phyloP scores from a whole-genome alignment of 257 asterid species.

The Osmanthus fragrans region DNA sequence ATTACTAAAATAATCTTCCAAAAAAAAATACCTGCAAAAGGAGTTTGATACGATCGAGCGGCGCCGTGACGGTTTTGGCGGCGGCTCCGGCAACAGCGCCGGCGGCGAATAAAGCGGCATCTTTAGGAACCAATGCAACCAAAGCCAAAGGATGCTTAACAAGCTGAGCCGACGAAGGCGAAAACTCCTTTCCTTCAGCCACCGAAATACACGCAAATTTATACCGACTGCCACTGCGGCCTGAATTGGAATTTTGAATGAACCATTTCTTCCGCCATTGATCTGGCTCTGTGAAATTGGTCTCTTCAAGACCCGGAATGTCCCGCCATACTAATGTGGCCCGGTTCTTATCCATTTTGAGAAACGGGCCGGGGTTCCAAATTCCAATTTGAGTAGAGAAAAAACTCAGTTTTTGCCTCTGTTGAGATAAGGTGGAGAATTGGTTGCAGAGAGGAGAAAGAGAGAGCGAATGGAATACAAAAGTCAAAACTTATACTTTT shows the following conservation, averaged over 20 bases:
- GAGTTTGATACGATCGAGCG: constrained; percentile 92
- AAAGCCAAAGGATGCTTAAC: constrained; percentile 71
- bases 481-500: no score
- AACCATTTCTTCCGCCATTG: constrained; percentile 32
- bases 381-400: no score
- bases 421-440: constrained; percentile 34
- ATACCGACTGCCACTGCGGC: constrained; percentile 26
- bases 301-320: constrained; percentile 59
- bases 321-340: constrained; percentile 53
- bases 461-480: no score
- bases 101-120: constrained; percentile 83
- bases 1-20: not conserved
- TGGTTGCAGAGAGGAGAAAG: no score
- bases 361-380: not conserved
- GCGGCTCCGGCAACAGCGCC: constrained; percentile 67
- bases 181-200: constrained; percentile 39
- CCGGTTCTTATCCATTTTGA: constrained; percentile 40
- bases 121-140: constrained; percentile 50
- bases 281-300: constrained; percentile 24
- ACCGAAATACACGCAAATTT: constrained; percentile 70
- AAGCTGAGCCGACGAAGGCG: constrained; percentile 47
- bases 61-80: constrained; percentile 89
- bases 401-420: not conserved
- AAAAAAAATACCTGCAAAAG: constrained; percentile 76
- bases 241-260: constrained; percentile 2